These are phyloP conservation scores for Leptographium procerum DNA, from an alignment of 2,329 filamentous ascomycete genomes.

Conservation along the genomic window DNA sequence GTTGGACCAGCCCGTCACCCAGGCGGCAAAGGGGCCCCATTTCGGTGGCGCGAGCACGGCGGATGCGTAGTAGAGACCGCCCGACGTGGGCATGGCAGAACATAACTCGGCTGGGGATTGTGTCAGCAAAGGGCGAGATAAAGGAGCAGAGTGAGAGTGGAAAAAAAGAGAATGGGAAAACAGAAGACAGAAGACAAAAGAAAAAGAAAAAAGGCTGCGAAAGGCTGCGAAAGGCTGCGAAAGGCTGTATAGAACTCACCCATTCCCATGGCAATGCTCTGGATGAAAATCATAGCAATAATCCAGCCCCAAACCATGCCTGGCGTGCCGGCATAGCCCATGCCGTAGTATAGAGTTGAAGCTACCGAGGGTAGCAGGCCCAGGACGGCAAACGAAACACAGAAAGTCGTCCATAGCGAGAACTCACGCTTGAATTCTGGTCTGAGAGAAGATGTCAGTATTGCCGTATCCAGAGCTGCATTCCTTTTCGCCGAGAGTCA, in stretches of 20 bases:
- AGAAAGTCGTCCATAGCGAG: conserved; percentile 62
- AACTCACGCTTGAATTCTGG: conserved; percentile 53
- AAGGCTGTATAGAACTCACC: conserved; percentile 17
- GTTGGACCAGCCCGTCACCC: conserved; percentile 60
- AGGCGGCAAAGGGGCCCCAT: conserved; percentile 55
- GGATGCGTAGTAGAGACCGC: conserved; percentile 63
- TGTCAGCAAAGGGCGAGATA: neutral
- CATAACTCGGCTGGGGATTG: conserved; percentile 47
- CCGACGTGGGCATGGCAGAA: conserved; percentile 61
- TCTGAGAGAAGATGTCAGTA: conserved; percentile 11
- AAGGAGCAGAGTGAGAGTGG: neutral
- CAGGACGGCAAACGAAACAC: conserved; percentile 61
- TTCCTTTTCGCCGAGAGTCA: neutral
- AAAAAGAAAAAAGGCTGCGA: neutral
- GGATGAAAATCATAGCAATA: conserved; percentile 60
- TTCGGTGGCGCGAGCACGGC: conserved; percentile 57
- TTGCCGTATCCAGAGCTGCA: neutral
- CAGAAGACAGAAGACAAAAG: neutral
- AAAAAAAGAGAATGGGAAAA: neutral
- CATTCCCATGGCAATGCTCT: conserved; percentile 57
- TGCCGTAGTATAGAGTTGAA: conserved; percentile 59
- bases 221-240: too few relatives aligned
- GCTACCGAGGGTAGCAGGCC: conserved; percentile 62
- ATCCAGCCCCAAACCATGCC: conserved; percentile 71
- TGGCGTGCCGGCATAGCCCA: conserved; percentile 37